These are phyloP conservation scores for Cercospora canescens DNA, from an alignment of 2,329 filamentous ascomycete species.

Conservation along the genomic window DNA sequence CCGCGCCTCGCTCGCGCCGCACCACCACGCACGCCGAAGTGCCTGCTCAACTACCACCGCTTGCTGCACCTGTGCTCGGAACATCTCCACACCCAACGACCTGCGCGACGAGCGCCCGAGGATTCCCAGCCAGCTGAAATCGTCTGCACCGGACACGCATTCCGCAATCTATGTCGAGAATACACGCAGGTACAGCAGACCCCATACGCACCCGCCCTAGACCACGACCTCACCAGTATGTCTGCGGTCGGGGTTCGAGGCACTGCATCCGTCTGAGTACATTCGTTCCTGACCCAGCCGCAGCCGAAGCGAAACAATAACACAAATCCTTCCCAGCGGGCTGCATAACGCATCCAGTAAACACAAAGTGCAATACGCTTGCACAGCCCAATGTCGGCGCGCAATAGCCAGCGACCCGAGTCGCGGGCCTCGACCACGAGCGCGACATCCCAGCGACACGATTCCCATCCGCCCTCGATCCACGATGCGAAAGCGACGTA, in stretches of 20 bases:
- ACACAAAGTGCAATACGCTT: constrained; percentile 17
- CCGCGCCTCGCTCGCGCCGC: too few species aligned
- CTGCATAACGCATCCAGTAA: constrained; percentile 8
- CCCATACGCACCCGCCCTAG: not conserved
- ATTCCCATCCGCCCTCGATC: constrained; percentile 16
- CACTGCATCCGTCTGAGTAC: not conserved
- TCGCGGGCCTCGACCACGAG: constrained; percentile 38
- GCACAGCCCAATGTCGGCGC: constrained; percentile 29
- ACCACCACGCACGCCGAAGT: not conserved
- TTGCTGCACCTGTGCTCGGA: not conserved
- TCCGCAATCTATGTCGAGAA: constrained; percentile 11
- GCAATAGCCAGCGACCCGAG: constrained; percentile 32
- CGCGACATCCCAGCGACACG: constrained; percentile 34
- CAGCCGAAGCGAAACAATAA: constrained; percentile 17
- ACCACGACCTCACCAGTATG: not conserved
- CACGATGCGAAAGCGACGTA: constrained; percentile 29
- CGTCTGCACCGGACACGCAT: constrained; percentile 5
- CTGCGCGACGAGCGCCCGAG: constrained; percentile 2
- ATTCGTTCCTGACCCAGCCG: constrained; percentile 5
- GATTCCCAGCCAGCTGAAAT: constrained; percentile 2
- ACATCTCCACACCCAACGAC: constrained; percentile 6
- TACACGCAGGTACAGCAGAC: not conserved
- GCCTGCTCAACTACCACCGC: not conserved
- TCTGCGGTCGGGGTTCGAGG: not conserved
- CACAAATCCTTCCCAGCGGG: constrained; percentile 8